These are phyloP conservation scores for Chlamydomonas asymmetrica DNA, from an alignment of 139 green algal species.

Conservation along the genomic window DNA sequence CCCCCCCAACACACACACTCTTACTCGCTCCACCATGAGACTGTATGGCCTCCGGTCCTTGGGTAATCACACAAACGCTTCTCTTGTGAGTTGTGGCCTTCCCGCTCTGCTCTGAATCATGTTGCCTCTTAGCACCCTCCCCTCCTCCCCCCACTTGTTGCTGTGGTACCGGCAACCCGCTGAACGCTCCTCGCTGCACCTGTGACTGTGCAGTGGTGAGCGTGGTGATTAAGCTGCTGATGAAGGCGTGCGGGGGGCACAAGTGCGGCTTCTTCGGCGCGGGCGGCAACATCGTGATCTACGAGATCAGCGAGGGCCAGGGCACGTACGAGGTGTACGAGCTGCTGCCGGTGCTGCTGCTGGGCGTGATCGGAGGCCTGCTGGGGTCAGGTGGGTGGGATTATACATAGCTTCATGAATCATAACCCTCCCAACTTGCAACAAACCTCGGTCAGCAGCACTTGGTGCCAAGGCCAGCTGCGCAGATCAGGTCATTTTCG, in stretches of 20 bases:
- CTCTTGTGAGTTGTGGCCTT: too few species aligned
- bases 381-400: slow-evolving; percentile 43
- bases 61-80: not conserved
- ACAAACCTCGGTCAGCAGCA: too few species aligned
- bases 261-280: slow-evolving; percentile 73
- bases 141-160: not conserved
- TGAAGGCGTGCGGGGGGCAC: slow-evolving; percentile 59
- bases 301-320: slow-evolving; percentile 73
- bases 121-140: not conserved
- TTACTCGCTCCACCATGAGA: too few species aligned
- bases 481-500: too few species aligned
- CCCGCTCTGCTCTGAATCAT: too few species aligned
- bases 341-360: slow-evolving; percentile 75
- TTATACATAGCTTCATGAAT: too few species aligned
- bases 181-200: not conserved
- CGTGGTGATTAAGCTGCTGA: slow-evolving; percentile 58
- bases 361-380: slow-evolving; percentile 78
- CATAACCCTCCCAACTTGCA: too few species aligned
- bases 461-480: too few species aligned
- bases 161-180: too few species aligned
- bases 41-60: not conserved
- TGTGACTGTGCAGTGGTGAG: slow-evolving; percentile 45
- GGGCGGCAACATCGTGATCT: slow-evolving; percentile 74
- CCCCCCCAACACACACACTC: slow-evolving; percentile 2
- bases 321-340: slow-evolving; percentile 71